Evolutionary conservation across 768 basidiomycete genomes (phyloP).

Genomic region (Cyclocybe aegerita): DNA sequence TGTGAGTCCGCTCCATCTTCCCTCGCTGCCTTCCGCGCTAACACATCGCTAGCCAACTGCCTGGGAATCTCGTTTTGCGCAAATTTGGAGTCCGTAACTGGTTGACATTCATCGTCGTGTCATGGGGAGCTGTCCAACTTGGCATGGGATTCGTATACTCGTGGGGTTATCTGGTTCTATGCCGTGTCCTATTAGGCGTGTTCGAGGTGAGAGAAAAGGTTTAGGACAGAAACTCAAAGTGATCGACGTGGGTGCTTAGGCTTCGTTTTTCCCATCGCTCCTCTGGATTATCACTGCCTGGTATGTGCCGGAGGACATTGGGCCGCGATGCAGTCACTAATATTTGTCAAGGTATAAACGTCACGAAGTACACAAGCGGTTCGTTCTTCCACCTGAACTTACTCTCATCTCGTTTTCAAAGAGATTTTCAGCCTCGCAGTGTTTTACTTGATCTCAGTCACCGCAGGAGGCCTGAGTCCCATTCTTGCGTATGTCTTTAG

Average conservation of each 20-base stretch:
- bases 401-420: background rate
- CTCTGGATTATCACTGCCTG: conserved; percentile 48
- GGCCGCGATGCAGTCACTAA: background rate
- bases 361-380: conserved; percentile 47
- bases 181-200: conserved; percentile 43
- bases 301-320: conserved; percentile 17
- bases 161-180: conserved; percentile 39
- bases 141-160: conserved; percentile 44
- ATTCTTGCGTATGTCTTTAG: conserved; percentile 43
- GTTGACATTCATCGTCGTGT: conserved; percentile 38
- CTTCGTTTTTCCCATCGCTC: conserved; percentile 45
- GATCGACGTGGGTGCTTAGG: conserved; percentile 21
- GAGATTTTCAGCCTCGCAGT: conserved; percentile 29
- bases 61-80: conserved; percentile 43
- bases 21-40: background rate
- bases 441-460: conserved; percentile 40
- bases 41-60: conserved; percentile 36
- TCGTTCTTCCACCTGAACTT: conserved; percentile 1
- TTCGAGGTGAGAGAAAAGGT: conserved; percentile 33
- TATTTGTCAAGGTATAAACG: conserved; percentile 38
- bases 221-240: background rate
- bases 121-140: conserved; percentile 44
- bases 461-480: conserved; percentile 40
- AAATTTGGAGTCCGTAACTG: conserved; percentile 44
- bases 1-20: conserved; percentile 26